A percentile compares a stretch with the other conserved stretches of the same genome.
Evolutionary conservation across 2,329 filamentous ascomycete species (phyloP).

Genomic region (Alternaria novae-zelandiae): DNA sequence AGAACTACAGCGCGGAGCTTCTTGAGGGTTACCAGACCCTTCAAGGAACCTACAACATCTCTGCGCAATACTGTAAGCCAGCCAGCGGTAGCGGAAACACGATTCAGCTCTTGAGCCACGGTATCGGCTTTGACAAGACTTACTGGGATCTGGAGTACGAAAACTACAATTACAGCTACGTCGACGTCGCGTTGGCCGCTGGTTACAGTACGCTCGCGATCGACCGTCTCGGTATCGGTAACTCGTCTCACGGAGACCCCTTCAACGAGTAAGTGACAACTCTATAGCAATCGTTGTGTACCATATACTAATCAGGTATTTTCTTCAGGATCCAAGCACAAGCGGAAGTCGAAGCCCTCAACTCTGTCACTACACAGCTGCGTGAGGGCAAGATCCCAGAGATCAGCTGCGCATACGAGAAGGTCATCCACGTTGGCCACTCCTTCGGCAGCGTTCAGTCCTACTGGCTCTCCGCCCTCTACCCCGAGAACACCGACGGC

Average conservation of each 20-base stretch:
- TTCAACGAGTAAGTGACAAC: slow-evolving; percentile 54
- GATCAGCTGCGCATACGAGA: slow-evolving; percentile 48
- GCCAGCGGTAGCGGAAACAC: slow-evolving; percentile 45
- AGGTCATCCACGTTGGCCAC: slow-evolving; percentile 68
- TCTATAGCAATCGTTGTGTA: too few relatives aligned
- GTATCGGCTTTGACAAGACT: slow-evolving; percentile 61
- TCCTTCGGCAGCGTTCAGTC: slow-evolving; percentile 67
- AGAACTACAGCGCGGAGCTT: slow-evolving; percentile 56
- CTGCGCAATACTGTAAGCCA: slow-evolving; percentile 67
- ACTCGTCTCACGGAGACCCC: slow-evolving; percentile 65
- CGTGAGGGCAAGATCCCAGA: slow-evolving; percentile 55
- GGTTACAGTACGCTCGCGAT: slow-evolving; percentile 67
- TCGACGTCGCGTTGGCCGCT: slow-evolving; percentile 60
- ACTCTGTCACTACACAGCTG: slow-evolving; percentile 59
- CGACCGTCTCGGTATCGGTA: slow-evolving; percentile 68
- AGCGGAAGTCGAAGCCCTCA: slow-evolving; percentile 65
- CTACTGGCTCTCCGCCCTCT: slow-evolving; percentile 60
- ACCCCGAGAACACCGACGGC: slow-evolving; percentile 63
- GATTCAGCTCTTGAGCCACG: slow-evolving; percentile 60
- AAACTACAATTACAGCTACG: slow-evolving; percentile 68
- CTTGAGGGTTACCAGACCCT: slow-evolving; percentile 60
- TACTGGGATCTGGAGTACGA: slow-evolving; percentile 69
- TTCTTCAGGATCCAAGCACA: slow-evolving; percentile 57
- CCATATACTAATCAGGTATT: background rate
- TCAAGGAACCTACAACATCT: slow-evolving; percentile 63